Evolutionary conservation across 106 monocot genomes (phyloP).

Genomic region (Alisma plantagoaquatica): DNA sequence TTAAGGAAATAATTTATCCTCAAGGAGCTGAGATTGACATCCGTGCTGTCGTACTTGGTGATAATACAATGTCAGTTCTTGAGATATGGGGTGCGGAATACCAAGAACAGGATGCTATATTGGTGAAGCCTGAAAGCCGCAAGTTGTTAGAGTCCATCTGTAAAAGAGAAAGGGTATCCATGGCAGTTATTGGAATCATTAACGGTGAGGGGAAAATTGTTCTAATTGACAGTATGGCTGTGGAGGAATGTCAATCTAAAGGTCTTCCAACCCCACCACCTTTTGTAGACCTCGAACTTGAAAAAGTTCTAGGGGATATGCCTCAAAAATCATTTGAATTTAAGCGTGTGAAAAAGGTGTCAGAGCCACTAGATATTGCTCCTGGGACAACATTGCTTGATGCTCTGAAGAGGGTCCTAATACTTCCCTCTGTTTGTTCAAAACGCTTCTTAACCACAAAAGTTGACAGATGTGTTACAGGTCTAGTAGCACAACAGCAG

Average conservation of each 20-base stretch:
- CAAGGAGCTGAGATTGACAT: slow-evolving; percentile 91
- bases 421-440: slow-evolving; percentile 86
- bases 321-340: slow-evolving; percentile 81
- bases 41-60: slow-evolving; percentile 65
- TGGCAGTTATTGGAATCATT: slow-evolving; percentile 90
- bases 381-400: slow-evolving; percentile 57
- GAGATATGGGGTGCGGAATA: slow-evolving; percentile 99
- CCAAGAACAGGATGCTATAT: slow-evolving; percentile 92
- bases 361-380: slow-evolving; percentile 57
- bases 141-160: slow-evolving; percentile 48
- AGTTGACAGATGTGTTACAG: slow-evolving; percentile 92
- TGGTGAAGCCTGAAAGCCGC: slow-evolving; percentile 61
- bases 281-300: slow-evolving; percentile 86
- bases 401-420: slow-evolving; percentile 53
- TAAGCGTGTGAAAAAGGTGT: slow-evolving; percentile 20
- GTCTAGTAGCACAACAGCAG: slow-evolving; percentile 92
- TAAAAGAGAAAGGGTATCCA: slow-evolving; percentile 77
- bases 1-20: slow-evolving; percentile 98
- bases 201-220: slow-evolving; percentile 60
- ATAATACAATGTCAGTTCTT: slow-evolving; percentile 90
- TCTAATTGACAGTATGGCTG: slow-evolving; percentile 41
- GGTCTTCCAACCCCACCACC: slow-evolving; percentile 50
- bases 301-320: slow-evolving; percentile 95
- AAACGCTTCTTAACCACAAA: slow-evolving; percentile 93
- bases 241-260: slow-evolving; percentile 27